Percentiles rank a stretch among this genome's conserved stretches.
Conservation (phyloP, 2,329 filamentous ascomycete species). For the Onygenales sp. region DNA sequence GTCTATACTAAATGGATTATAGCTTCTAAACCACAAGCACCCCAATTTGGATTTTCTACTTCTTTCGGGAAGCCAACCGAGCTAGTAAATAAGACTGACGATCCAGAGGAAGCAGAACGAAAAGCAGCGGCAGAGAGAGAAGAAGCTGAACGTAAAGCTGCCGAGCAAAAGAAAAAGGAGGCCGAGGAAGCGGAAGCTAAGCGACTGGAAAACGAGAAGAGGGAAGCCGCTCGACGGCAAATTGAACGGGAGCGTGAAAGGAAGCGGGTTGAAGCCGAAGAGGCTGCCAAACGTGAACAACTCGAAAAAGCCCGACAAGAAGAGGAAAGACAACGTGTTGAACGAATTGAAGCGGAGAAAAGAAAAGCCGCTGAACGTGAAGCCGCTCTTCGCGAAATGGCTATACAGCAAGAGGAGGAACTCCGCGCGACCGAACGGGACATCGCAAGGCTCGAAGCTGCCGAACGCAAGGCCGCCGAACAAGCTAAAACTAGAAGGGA, state of each 20-base stretch:
- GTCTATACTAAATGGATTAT: background rate
- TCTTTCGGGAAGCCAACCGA: background rate
- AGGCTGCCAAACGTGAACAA: conserved; percentile 5
- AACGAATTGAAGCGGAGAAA: conserved; percentile 2
- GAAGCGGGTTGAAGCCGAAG: conserved; percentile 6
- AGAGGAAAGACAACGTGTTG: background rate
- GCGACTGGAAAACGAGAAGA: conserved; percentile 6
- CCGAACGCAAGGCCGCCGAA: background rate
- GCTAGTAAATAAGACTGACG: conserved; percentile 1
- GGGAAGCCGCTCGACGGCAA: conserved; percentile 2
- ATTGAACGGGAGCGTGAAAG: background rate
- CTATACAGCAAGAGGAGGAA: conserved; percentile 8
- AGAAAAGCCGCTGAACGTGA: conserved; percentile 6
- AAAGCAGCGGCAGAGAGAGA: conserved; percentile 1
- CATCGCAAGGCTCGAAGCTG: conserved; percentile 2
- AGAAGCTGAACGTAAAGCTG: background rate
- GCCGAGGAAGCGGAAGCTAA: conserved; percentile 6
- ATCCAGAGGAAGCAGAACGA: conserved; percentile 2
- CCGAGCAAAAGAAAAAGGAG: conserved; percentile 4
- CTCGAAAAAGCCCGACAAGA: conserved; percentile 7
- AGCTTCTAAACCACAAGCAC: background rate
- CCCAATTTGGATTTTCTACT: background rate
- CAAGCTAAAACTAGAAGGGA: conserved; percentile 4
- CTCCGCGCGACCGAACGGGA: conserved; percentile 4
- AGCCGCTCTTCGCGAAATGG: conserved; percentile 10